Conservation (phyloP, 1,139 yeast genomes). For the Kurtzmaniella quercitrusa region DNA sequence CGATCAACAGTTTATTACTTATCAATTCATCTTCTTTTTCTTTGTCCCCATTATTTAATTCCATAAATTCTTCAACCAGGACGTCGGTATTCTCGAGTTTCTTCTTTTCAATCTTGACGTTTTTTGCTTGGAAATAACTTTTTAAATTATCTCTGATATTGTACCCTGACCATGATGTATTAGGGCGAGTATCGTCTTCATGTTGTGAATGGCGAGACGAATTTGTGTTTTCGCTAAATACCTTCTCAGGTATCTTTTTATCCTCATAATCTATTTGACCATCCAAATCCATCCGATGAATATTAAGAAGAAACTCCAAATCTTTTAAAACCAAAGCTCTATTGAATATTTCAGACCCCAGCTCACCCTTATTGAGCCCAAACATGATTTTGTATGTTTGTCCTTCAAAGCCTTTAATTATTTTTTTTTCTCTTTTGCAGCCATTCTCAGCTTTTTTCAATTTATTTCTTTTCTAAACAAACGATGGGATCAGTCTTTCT, state of each 20-base stretch:
- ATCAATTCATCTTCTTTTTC: too few species aligned
- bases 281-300: background rate
- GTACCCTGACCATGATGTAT: slow-evolving; percentile 7
- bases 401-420: background rate
- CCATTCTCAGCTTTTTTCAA: background rate
- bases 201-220: background rate
- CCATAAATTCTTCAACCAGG: too few species aligned
- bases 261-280: background rate
- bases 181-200: background rate
- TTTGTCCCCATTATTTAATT: too few species aligned
- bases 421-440: background rate
- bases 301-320: background rate
- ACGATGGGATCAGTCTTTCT: slow-evolving; percentile 81
- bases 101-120: too few species aligned
- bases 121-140: slow-evolving; percentile 12
- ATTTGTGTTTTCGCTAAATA: background rate
- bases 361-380: background rate
- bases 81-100: background rate
- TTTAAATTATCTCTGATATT: slow-evolving; percentile 18
- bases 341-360: background rate
- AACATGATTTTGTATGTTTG: background rate
- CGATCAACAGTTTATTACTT: too few species aligned
- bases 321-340: background rate
- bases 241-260: background rate
- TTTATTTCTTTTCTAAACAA: background rate